Evolutionary conservation across 805 yeast species (phyloP), one percentile per base, ranked within the genome.

Genomic region (Limtongia smithiae): DNA sequence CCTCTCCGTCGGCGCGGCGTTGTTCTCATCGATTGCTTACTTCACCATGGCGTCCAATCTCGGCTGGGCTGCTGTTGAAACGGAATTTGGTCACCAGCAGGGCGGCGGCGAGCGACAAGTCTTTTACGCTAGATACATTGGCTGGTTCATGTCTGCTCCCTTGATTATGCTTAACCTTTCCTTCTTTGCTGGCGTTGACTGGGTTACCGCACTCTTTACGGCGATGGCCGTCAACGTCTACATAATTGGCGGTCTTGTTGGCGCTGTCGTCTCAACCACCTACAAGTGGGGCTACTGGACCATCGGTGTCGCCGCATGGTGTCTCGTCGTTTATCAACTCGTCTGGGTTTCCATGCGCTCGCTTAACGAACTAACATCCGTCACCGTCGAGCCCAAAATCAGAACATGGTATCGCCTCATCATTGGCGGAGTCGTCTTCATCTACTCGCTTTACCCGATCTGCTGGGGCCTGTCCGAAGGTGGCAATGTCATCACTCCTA

Each of bases 221-320:
- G 48, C 63, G 30, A 47, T 71, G 33, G 62, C 70, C n/a, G 68
- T 70, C 22, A 78, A 70, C 58, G 71, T 76, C 17, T 77, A 70
- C 62, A 78, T 79, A 34, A 68, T 81, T 45, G 74, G 79, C 38
- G 68, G 78, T 35, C 71, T 81, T 64, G 75, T 81, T 61, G 85
- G 84, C 60, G 51, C 76, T 20, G 68, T 81, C 55, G 76, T 81
- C 51, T 55, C 62, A 33, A 73, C 82, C 11, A 66, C 78, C 35
- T 81, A 81, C 66, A 81, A 78, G 65, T 81, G 85, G 85, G 86
- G 85, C 62, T 80, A 77, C 70, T 81, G 77, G 65, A 72, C 77
- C 3, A 77, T 81, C 64, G 79, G 77, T 28, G 70, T 71, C 35
- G 65, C 32, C 68, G 71, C 65, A 18, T 78, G 71, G 61, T 71